Base-by-base conservation (phyloP, 1,284 basidiomycete species). In the Marasmius tenuissimus region DNA sequence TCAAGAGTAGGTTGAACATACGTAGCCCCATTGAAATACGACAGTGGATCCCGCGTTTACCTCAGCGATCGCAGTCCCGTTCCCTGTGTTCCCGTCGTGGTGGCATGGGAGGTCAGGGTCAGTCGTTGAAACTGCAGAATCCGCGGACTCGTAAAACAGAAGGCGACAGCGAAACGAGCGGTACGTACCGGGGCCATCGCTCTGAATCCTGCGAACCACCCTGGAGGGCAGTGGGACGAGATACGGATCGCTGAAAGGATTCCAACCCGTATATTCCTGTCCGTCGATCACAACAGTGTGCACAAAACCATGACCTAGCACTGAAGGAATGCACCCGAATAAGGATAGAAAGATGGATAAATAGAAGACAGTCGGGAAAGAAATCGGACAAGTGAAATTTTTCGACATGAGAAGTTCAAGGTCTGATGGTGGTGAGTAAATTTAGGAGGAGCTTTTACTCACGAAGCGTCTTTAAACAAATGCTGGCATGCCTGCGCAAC, bases 211-310 rank as follows among this genome's bases (percentile, higher is more conserved):
- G 35, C 76, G 72, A 52, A 76, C 68, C 54, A 75, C 65, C 47
- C 68, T 71, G 40, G 40, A 53, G 7, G 73, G 70, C 33, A 68
- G 61, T 22, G 71, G 64, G 20, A 22, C 37, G 34, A 69, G 70
- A 54, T 69, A 77, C 76, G 71, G 71, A 65, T 78, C 76, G 59
- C 61, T 68, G 61, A 75, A 76, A 34, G 76, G 78, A 61, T 75
- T 73, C 75, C 74, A 78, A 11, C 75, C 76, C 51, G 70, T 66
- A 60, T 75, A 77, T 49, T 63, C 68, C 59, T 71, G 66, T 50
- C 71, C 72, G 59, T 67, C 68, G 16, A 72, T 65, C 7, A 70
- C 61, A 47, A 78, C 72, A 51, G 56, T 69, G 57, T 75, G 73
- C 47, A 76, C 72, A 57, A 67, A 78, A 39, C 75, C 76, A 64